These are phyloP conservation scores for Phytophthora uliginosa DNA, from an alignment of 352 stramenopile genomes.

Conservation along the genomic window DNA sequence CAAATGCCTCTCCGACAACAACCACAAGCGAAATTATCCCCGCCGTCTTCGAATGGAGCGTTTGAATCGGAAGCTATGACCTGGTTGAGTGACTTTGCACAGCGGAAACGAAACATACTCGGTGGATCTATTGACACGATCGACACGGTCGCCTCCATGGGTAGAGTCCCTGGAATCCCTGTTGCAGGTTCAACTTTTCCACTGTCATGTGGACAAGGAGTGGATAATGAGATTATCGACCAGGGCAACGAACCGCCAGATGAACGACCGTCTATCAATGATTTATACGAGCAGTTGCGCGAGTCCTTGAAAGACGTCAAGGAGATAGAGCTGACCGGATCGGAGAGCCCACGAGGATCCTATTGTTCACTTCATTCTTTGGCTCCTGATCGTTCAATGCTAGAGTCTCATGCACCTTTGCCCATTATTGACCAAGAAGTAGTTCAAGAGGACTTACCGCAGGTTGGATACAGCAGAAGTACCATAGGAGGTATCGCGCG, in stretches of 20 bases:
- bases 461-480: conserved; percentile 19
- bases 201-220: neutral
- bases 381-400: neutral
- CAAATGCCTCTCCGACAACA: conserved; percentile 1
- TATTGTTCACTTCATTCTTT: conserved; percentile 21
- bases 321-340: conserved; percentile 17
- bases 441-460: conserved; percentile 4
- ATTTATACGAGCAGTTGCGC: conserved; percentile 41
- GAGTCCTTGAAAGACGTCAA: conserved; percentile 35
- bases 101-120: conserved; percentile 78
- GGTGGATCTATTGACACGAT: conserved; percentile 41
- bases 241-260: conserved; percentile 13
- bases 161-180: neutral
- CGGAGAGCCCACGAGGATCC: conserved; percentile 6
- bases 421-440: conserved; percentile 26
- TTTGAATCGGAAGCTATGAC: conserved; percentile 56
- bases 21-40: neutral
- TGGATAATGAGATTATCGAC: conserved; percentile 6
- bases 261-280: conserved; percentile 2
- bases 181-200: neutral
- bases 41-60: neutral
- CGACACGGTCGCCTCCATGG: conserved; percentile 1
- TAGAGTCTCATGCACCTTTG: conserved; percentile 2
- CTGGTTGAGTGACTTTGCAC: conserved; percentile 72
- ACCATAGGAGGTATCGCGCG: conserved; percentile 7